A percentile compares a stretch with the other conserved stretches of the same genome.
Evolutionary conservation across 805 yeast genomes (phyloP).

Genomic region (Clavispora carvajalis): DNA sequence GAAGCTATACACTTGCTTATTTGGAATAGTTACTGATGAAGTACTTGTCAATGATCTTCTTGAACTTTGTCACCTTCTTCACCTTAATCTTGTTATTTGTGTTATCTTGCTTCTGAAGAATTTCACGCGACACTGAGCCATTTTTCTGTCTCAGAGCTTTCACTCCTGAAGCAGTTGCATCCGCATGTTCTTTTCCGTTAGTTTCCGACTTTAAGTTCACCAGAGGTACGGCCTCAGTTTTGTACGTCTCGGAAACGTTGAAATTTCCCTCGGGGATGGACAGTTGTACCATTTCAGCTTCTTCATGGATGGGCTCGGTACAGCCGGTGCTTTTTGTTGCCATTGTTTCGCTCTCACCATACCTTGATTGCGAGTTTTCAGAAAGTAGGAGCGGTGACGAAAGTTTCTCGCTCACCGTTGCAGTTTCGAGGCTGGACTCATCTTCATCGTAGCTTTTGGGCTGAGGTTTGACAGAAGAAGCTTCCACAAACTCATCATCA

Average conservation of each 20-base stretch:
- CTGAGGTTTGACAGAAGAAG: too few species aligned
- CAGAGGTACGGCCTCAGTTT: too few species aligned
- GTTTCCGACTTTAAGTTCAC: neutral
- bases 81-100: neutral
- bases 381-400: neutral
- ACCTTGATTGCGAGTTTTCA: neutral
- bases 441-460: too few species aligned
- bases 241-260: too few species aligned
- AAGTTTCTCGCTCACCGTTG: neutral
- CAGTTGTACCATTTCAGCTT: too few species aligned
- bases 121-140: neutral
- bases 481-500: too few species aligned
- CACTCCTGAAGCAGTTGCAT: neutral
- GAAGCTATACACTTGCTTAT: neutral
- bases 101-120: neutral
- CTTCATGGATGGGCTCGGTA: too few species aligned
- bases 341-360: too few species aligned
- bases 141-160: neutral
- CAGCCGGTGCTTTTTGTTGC: too few species aligned
- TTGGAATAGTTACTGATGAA: constrained; percentile 26
- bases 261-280: too few species aligned
- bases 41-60: constrained; percentile 22
- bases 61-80: constrained; percentile 15
- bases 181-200: neutral
- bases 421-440: too few species aligned